phyloP scores from a whole-genome alignment of 2,329 filamentous ascomycete genomes.

The Anthostomella pinea region DNA sequence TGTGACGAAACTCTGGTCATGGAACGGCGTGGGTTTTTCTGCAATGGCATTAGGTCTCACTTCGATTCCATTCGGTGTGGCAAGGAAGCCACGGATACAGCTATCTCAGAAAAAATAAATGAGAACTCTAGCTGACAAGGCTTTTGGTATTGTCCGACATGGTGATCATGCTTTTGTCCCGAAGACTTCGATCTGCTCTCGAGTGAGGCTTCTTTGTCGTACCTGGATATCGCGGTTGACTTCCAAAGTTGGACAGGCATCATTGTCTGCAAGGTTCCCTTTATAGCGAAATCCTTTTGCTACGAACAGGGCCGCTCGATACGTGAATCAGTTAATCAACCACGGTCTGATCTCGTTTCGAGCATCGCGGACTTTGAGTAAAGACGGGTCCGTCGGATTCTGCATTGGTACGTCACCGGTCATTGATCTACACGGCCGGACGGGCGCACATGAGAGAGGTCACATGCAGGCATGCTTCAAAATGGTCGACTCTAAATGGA shows the following conservation, averaged over 20 bases:
- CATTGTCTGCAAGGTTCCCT: no score
- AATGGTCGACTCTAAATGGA: no score
- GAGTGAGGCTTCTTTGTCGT: no score
- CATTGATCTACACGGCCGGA: background rate
- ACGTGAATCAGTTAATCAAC: no score
- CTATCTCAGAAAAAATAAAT: constrained; percentile 35
- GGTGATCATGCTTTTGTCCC: background rate
- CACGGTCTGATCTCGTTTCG: background rate
- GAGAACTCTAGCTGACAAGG: constrained; percentile 36
- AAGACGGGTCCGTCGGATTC: background rate
- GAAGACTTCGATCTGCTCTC: no score
- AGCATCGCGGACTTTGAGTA: background rate
- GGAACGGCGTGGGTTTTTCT: constrained; percentile 46
- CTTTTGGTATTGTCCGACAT: constrained; percentile 4
- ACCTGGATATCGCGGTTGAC: no score
- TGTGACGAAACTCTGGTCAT: constrained; percentile 37
- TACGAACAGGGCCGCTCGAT: no score
- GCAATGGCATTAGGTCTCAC: constrained; percentile 45
- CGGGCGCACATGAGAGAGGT: constrained; percentile 2
- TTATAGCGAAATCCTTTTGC: no score
- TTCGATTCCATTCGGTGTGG: constrained; percentile 48
- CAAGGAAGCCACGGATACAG: constrained; percentile 39
- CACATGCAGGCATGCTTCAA: constrained; percentile 6
- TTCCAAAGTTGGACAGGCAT: no score
- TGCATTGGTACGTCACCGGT: background rate